Evolutionary conservation across 495 filamentous ascomycete genomes (phyloP).

Genomic region (Aspergillus avenaceus): DNA sequence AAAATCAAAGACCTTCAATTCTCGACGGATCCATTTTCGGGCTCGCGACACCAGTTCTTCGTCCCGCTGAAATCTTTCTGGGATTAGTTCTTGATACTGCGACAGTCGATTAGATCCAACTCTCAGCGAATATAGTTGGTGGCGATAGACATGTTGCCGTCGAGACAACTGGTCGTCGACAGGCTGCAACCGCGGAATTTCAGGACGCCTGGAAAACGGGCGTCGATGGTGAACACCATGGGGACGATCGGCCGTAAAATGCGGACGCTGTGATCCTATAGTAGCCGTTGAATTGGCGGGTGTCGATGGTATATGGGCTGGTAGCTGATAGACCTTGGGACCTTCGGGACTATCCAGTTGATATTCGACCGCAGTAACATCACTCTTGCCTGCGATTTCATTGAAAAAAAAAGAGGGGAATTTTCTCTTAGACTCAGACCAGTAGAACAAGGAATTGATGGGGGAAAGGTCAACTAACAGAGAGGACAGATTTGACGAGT

Average conservation of each 20-base stretch:
- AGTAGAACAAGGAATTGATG: too few species aligned
- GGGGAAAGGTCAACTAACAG: conserved; percentile 47
- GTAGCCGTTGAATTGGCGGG: conserved; percentile 1
- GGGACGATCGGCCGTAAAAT: too few species aligned
- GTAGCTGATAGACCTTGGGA: conserved; percentile 52
- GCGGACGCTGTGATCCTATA: too few species aligned
- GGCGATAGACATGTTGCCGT: conserved; percentile 71
- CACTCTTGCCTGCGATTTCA: conserved; percentile 49
- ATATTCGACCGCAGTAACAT: conserved; percentile 66
- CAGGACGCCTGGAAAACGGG: too few species aligned
- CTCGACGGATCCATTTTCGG: conserved; percentile 82
- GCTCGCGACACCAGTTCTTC: conserved; percentile 73
- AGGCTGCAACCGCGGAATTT: conserved; percentile 21
- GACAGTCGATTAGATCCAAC: conserved; percentile 82
- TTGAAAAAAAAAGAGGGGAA: conserved; percentile 1
- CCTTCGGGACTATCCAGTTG: conserved; percentile 48
- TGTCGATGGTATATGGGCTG: conserved; percentile 10
- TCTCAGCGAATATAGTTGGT: conserved; percentile 75
- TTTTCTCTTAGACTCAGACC: too few species aligned
- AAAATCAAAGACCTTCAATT: conserved; percentile 84
- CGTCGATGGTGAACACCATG: conserved; percentile 22
- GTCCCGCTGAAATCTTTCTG: conserved; percentile 58
- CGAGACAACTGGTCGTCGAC: conserved; percentile 58
- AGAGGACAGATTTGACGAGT: conserved; percentile 70
- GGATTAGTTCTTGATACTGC: conserved; percentile 71